Evolutionary conservation across 345 rosid species (phyloP), one percentile per base, ranked within the genome.

Genomic region (Conringia planisiliqua): DNA sequence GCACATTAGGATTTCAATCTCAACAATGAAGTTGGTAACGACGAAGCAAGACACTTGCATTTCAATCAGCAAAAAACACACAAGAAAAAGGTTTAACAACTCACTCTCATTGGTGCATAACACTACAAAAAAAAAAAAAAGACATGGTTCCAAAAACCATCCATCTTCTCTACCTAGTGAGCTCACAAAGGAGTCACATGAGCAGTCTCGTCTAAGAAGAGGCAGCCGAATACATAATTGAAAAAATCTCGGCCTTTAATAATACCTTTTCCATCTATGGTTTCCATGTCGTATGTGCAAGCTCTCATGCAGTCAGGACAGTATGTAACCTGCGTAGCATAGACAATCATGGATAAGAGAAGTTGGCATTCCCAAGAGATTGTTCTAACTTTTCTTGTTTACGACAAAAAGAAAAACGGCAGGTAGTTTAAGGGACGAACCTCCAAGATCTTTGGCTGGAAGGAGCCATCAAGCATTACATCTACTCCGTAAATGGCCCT

Each of bases 301-400:
- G 94, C 97, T 79, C 96, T 85, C 74, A 83, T 83, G 73, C 97
- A 92, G 80, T 91, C 99, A 13, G 97, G 99, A 76, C 97, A 95
- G 80, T 87, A 95, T 2, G 97, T 92, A 24, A 90, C 92, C 99
- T 92, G 50, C 78, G 79, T 70, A 24, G 11, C 57, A 52, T 35
- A 52, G 1, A 62, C 65, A 22, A 24, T 33, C 75, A 62, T 42
- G 12, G n/a, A 30, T 67, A 56, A 70, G 54, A 44, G 46, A 44
- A 40, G 30, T 36, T 32, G 38, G 32, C 14, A 32, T 32, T 36
- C 12, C 10, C 18, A 63, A 24, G 22, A 38, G 56, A 5, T 42
- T 62, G 30, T 58, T 24, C 10, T 4, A 4, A 36, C 24, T 32
- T 16, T 57, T 57, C 40, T 47, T 44, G 38, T 30, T 39, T 27